Evolutionary conservation across 2,329 filamentous ascomycete species (phyloP), one percentile per base, ranked within the genome.

Genomic region (Colletotrichum sansevieriae): DNA sequence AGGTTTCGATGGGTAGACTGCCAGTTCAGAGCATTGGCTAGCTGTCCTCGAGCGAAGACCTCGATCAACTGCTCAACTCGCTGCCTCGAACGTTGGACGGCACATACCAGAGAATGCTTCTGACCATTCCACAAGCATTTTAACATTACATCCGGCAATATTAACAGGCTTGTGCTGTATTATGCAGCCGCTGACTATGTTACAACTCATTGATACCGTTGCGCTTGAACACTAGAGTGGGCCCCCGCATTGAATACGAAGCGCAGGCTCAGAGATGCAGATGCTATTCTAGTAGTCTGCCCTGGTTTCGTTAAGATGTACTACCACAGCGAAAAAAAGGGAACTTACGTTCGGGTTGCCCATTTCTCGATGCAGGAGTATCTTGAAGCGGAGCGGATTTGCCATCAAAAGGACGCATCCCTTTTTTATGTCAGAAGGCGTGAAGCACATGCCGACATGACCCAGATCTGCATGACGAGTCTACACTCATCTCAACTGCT

Each of bases 1-100:
- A 75, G 71, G 56, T 80, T 63, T 65, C 70, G 71, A 37, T 75
- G 72, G 72, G 73, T 73, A n/a, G 68, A 71, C 3, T 74, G 70
- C 39, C 73, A 74, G 12, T 68, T 75, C 18, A 59, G 56, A 8
- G 67, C 58, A 7, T 54, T 75, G 0, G 62, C 37, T 0, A 47
- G 20, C 10, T 74, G 72, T 25, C 69, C 57, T 3, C 25, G 7
- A 67, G 52, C 75, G 46, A 69, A 4, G 9, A 43, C 12, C 29
- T 61, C 4, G 54, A 64, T 47, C 70, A 70, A 70, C 74, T 66
- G 71, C 78, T 72, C 12, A 67, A 75, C 52, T 58, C 56, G 20
- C 70, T 77, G 3, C 71, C 78, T 0, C 74, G 12, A 51, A 62
- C 71, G 11, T 65, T 78, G 4, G 71, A 75, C 44, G 73, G 76